Conservation (phyloP, 1,284 basidiomycete species). For the Erythrobasidium hasegawianum region DNA sequence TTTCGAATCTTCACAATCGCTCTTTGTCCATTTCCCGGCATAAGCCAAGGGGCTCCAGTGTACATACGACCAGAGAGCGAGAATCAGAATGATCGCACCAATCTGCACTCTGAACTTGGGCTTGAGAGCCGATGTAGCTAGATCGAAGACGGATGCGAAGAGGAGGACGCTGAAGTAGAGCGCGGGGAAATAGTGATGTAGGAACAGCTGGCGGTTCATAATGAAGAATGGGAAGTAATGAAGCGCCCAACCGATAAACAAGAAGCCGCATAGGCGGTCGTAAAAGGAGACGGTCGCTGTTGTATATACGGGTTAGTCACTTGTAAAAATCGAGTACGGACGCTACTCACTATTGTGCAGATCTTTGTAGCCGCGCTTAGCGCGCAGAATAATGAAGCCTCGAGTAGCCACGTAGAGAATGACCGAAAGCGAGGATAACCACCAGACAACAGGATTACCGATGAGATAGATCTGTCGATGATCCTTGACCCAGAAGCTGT, state of each 20-base stretch:
- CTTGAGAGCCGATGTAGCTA: conserved; percentile 70
- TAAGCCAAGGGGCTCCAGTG: conserved; percentile 81
- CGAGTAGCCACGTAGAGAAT: conserved; percentile 64
- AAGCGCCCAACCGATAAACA: conserved; percentile 83
- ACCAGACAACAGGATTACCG: conserved; percentile 93
- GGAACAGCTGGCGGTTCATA: conserved; percentile 91
- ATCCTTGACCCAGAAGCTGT: conserved; percentile 97
- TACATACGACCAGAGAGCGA: conserved; percentile 73
- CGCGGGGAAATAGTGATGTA: conserved; percentile 95
- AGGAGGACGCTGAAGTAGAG: conserved; percentile 89
- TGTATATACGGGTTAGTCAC: background rate
- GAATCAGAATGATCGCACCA: conserved; percentile 62
- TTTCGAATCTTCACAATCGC: conserved; percentile 68
- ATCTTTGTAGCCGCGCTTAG: conserved; percentile 84
- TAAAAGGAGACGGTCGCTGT: conserved; percentile 90
- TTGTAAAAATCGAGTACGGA: background rate
- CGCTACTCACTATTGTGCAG: conserved; percentile 74
- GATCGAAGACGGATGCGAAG: conserved; percentile 74
- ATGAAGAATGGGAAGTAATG: conserved; percentile 96
- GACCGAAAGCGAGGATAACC: conserved; percentile 70
- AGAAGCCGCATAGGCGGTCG: conserved; percentile 82
- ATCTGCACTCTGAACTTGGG: conserved; percentile 75
- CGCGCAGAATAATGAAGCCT: conserved; percentile 75
- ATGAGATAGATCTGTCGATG: conserved; percentile 91
- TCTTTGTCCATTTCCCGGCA: conserved; percentile 79